Conservation (phyloP, 345 rosid genomes). For the Citrus glauca region DNA sequence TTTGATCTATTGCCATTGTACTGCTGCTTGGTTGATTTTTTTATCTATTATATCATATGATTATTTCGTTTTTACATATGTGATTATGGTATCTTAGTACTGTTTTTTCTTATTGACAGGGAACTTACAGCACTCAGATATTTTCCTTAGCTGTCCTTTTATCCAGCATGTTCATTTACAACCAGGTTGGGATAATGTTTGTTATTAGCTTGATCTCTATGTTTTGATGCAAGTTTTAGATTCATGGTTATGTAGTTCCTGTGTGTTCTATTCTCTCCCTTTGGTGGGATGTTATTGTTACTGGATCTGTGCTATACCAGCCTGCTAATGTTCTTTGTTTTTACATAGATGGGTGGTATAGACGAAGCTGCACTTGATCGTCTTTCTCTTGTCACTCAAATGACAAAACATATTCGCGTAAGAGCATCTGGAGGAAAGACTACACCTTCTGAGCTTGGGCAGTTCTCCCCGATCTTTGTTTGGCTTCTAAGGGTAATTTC, state of each 20-base stretch:
- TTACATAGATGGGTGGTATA: constrained; percentile 83
- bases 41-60: neutral
- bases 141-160: constrained; percentile 92
- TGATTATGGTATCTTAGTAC: neutral
- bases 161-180: constrained; percentile 96
- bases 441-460: constrained; percentile 84
- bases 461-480: constrained; percentile 93
- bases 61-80: neutral
- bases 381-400: constrained; percentile 94
- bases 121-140: constrained; percentile 98
- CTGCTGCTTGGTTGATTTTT: neutral
- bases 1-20: neutral
- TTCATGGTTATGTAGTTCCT: neutral
- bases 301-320: neutral
- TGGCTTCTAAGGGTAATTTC: constrained; percentile 90
- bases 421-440: constrained; percentile 82
- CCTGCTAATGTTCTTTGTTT: constrained; percentile 7
- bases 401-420: constrained; percentile 95
- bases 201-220: neutral
- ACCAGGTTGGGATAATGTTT: constrained; percentile 56
- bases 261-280: neutral
- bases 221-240: neutral
- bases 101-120: constrained; percentile 43
- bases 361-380: constrained; percentile 97
- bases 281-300: neutral